These are phyloP conservation scores for Hypoxylon subgilvum DNA, from an alignment of 495 filamentous ascomycete genomes.

Conservation along the genomic window DNA sequence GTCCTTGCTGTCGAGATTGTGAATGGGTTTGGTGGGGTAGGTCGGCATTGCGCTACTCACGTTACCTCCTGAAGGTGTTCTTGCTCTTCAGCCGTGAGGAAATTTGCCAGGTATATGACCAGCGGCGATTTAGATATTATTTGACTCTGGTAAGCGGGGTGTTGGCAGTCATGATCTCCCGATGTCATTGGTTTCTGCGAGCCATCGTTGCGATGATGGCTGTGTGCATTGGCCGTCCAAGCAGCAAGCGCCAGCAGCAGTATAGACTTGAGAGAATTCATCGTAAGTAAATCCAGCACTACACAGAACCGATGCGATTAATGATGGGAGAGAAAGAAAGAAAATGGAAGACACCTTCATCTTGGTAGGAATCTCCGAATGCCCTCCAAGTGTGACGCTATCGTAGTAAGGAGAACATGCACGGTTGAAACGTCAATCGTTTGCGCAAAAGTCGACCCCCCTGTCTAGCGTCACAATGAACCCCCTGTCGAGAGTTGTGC, in stretches of 20 bases:
- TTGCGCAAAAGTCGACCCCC: slow-evolving; percentile 23
- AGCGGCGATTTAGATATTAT: slow-evolving; percentile 61
- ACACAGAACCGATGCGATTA: background rate
- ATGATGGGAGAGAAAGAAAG: background rate
- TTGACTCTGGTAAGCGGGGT: slow-evolving; percentile 55
- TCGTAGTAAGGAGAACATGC: slow-evolving; percentile 25
- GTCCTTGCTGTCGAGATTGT: slow-evolving; percentile 35
- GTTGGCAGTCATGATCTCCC: slow-evolving; percentile 43
- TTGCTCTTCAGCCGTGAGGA: slow-evolving; percentile 51
- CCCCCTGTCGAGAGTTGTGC: slow-evolving; percentile 14
- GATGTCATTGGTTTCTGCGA: slow-evolving; percentile 31
- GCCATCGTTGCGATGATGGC: slow-evolving; percentile 15
- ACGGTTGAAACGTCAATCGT: slow-evolving; percentile 40
- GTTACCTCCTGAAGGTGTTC: slow-evolving; percentile 50
- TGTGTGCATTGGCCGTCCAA: slow-evolving; percentile 23
- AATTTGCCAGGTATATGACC: slow-evolving; percentile 61
- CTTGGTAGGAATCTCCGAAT: background rate
- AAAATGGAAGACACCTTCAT: background rate
- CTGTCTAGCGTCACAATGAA: slow-evolving; percentile 31
- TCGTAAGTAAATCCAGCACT: slow-evolving; percentile 8
- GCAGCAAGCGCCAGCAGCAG: slow-evolving; percentile 30
- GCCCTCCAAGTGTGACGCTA: background rate
- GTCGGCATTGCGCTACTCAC: slow-evolving; percentile 32
- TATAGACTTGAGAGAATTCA: slow-evolving; percentile 32
- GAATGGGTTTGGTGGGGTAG: too few species aligned